Evolutionary conservation across 495 filamentous ascomycete genomes (phyloP), one percentile per base, ranked within the genome.

Genomic region (Aspergillus saccharolyticus): DNA sequence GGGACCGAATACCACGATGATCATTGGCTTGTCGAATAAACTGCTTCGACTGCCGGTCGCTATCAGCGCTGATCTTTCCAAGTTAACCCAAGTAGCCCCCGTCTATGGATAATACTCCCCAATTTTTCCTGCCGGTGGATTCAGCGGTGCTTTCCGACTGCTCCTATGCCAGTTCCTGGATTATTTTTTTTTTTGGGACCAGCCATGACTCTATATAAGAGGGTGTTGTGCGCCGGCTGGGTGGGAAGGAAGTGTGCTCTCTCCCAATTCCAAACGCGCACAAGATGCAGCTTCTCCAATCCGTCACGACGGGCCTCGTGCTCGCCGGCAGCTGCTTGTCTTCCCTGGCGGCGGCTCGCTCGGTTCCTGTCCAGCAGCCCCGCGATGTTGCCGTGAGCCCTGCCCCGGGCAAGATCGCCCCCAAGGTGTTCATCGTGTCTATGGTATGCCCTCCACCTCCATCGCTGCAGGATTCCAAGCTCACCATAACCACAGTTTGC

Each of bases 391-490:
- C 20, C 42, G 44, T 52, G 28, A 46, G 46, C 22, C 57, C 30
- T 25, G 30, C 44, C 2, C 50, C 53, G 25, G 55, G 63, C 39
- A 76, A 74, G 61, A 76, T 85, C 54, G 65, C 80, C 1, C 87
- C 87, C 5, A 88, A 86, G 62, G 79, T 88, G 42, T 82, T 90
- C 60, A 84, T 90, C 55, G 77, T 90, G 44, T 85, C 80, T 63
- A 89, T 88, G 84, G 84, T 85, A 73, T 45, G 73, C 62, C 20
- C 20, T 15, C 33, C 15, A 17, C 17, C 42, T 22, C n/a, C 39
- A 22, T 43, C 19, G 47, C 8, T 30, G 52, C 16, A 44, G 42
- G 39, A 42, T n/a, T 50, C 8, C 61, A 45, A 22, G 33, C 42
- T 62, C 22, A 63, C 21, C 18, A n/a, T 43, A 33, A 10, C 47